Evolutionary conservation across 768 basidiomycete genomes (phyloP).

Genomic region (Dictyophora rubrovolvata): DNA sequence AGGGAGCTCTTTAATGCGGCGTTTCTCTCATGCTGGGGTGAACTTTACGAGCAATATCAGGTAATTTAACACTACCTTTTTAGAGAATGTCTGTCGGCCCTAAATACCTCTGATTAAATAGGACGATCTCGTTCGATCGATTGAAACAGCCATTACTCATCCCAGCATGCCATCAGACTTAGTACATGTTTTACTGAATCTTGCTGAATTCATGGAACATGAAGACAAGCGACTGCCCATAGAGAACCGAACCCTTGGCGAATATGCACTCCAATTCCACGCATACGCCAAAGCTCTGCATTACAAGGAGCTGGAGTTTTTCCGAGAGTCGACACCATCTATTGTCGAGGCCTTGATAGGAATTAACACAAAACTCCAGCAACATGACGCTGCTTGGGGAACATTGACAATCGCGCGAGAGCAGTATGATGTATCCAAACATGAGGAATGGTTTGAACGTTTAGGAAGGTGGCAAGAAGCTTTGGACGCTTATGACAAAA

Average conservation of each 20-base stretch:
- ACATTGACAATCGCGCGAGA: conserved; percentile 84
- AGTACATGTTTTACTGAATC: conserved; percentile 81
- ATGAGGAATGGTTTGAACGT: conserved; percentile 98
- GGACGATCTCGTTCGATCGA: conserved; percentile 90
- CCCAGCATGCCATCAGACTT: conserved; percentile 73
- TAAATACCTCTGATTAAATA: conserved; percentile 23
- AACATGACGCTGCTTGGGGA: conserved; percentile 97
- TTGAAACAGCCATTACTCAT: conserved; percentile 78
- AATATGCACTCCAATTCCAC: conserved; percentile 86
- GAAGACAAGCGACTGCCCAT: conserved; percentile 94
- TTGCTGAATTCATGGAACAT: conserved; percentile 99
- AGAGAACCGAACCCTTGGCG: conserved; percentile 85
- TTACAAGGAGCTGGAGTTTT: conserved; percentile 97
- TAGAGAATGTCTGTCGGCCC: not conserved
- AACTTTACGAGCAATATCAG: conserved; percentile 94
- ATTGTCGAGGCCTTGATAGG: conserved; percentile 93
- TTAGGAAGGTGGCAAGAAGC: conserved; percentile 96
- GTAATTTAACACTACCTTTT: conserved; percentile 35
- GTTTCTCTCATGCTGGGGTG: conserved; percentile 95
- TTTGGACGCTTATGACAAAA: conserved; percentile 72
- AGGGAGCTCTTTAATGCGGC: conserved; percentile 97
- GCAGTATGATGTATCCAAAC: conserved; percentile 82
- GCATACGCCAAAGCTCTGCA: conserved; percentile 97
- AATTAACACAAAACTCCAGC: conserved; percentile 93
- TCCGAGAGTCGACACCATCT: conserved; percentile 79